Evolutionary conservation across 805 yeast genomes (phyloP).

Genomic region (Saccharomyces jurei): DNA sequence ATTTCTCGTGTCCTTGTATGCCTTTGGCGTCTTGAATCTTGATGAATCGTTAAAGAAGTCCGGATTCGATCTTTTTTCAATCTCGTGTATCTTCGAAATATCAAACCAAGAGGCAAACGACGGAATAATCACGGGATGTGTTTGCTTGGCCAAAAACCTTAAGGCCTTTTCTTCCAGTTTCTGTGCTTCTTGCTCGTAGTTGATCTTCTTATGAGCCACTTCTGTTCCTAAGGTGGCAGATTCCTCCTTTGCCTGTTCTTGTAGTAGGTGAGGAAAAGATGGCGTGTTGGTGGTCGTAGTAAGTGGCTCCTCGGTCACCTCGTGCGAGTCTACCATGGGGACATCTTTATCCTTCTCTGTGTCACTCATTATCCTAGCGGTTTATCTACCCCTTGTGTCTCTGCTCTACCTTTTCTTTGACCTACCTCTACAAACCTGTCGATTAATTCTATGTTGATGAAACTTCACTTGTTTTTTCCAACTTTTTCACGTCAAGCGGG

Average conservation of each 20-base stretch:
- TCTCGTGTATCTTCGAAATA: slow-evolving; percentile 59
- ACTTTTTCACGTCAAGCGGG: background rate
- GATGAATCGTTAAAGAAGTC: slow-evolving; percentile 75
- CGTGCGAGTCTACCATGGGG: background rate
- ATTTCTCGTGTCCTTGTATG: slow-evolving; percentile 75
- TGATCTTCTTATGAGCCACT: slow-evolving; percentile 4
- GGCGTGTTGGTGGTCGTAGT: slow-evolving; percentile 9
- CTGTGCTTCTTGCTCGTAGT: slow-evolving; percentile 31
- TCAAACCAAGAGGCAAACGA: slow-evolving; percentile 85
- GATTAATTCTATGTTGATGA: background rate
- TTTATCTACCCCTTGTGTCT: background rate
- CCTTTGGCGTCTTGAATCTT: slow-evolving; percentile 70
- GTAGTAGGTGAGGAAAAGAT: slow-evolving; percentile 22
- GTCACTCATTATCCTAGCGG: background rate
- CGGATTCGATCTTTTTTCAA: slow-evolving; percentile 78
- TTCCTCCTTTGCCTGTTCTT: background rate
- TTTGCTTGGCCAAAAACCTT: slow-evolving; percentile 41
- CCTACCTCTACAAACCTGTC: background rate
- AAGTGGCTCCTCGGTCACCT: background rate
- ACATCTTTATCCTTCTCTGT: background rate
- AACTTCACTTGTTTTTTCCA: background rate
- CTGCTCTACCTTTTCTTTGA: background rate
- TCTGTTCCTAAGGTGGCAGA: slow-evolving; percentile 2
- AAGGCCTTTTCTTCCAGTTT: slow-evolving; percentile 30
- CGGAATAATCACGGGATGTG: slow-evolving; percentile 79